phyloP scores from a whole-genome alignment of 2,329 filamentous ascomycete species.

The Pseudocercospora eumusae region DNA sequence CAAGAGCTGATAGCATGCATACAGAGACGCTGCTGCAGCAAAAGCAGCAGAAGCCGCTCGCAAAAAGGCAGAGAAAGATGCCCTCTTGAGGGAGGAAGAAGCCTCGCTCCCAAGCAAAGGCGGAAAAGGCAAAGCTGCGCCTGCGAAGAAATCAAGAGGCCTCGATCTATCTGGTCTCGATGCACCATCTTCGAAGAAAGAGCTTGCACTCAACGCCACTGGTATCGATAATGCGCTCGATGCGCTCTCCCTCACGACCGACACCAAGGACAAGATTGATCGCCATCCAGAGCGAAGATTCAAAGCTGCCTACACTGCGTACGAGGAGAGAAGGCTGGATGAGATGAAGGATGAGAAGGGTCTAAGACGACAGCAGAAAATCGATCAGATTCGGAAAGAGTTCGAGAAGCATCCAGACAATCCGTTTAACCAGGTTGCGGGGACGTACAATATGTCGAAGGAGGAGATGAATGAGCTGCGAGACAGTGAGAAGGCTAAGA shows the following conservation, averaged over 20 bases:
- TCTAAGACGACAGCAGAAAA: conserved; percentile 78
- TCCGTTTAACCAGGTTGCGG: conserved; percentile 84
- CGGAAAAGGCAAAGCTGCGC: conserved; percentile 66
- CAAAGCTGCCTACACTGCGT: conserved; percentile 81
- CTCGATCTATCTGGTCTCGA: conserved; percentile 78
- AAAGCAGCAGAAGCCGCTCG: conserved; percentile 80
- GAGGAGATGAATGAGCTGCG: conserved; percentile 72
- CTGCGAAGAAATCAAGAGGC: conserved; percentile 59
- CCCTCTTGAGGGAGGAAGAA: conserved; percentile 80
- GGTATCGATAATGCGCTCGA: conserved; percentile 95
- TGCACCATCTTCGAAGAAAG: conserved; percentile 49
- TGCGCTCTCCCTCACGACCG: conserved; percentile 69
- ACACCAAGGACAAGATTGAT: conserved; percentile 71
- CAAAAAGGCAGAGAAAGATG: conserved; percentile 91
- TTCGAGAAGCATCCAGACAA: conserved; percentile 95
- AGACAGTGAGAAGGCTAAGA: conserved; percentile 40
- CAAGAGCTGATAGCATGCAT: conserved; percentile 13
- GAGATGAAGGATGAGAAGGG: conserved; percentile 88
- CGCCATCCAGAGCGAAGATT: conserved; percentile 84
- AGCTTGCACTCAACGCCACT: conserved; percentile 70
- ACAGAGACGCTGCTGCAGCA: conserved; percentile 77
- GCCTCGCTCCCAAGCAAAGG: conserved; percentile 65
- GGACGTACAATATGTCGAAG: conserved; percentile 72
- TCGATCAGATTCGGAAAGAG: conserved; percentile 82
- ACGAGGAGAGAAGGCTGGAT: conserved; percentile 74